A percentile compares a stretch with the other conserved stretches of the same genome.
Evolutionary conservation across 2,329 filamentous ascomycete species (phyloP).

Genomic region (Neoarthrinium moseri): DNA sequence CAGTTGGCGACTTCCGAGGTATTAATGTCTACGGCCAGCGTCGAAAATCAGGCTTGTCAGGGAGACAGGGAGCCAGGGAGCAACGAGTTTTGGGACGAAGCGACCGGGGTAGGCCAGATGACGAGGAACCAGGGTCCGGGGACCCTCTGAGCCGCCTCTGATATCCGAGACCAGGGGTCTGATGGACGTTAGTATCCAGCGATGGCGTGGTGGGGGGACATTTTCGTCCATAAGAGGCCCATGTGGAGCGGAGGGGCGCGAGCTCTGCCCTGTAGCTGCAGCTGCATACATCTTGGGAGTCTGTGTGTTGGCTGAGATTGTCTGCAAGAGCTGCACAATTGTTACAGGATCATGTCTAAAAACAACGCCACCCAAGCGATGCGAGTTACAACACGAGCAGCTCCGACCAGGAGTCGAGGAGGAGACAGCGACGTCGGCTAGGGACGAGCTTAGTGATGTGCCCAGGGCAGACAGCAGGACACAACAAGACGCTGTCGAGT

Average conservation of each 20-base stretch:
- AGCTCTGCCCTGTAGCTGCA: slow-evolving; percentile 18
- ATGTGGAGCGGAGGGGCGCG: slow-evolving; percentile 10
- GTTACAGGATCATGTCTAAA: slow-evolving; percentile 6
- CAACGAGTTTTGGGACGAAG: neutral
- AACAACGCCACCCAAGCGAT: too few relatives aligned
- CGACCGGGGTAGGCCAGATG: slow-evolving; percentile 20
- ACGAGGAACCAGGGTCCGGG: slow-evolving; percentile 23
- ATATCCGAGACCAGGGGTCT: neutral
- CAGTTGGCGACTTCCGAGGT: slow-evolving; percentile 22
- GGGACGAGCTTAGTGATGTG: too few relatives aligned
- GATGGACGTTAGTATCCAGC: neutral
- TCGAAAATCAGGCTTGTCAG: slow-evolving; percentile 16
- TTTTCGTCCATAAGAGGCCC: slow-evolving; percentile 11
- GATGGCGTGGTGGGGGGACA: neutral
- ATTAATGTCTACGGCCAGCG: slow-evolving; percentile 20
- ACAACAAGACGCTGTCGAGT: too few relatives aligned
- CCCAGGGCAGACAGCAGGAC: too few relatives aligned
- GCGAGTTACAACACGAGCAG: neutral
- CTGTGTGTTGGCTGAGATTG: slow-evolving; percentile 23
- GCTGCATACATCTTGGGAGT: slow-evolving; percentile 9
- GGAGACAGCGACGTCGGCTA: too few relatives aligned
- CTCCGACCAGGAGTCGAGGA: neutral
- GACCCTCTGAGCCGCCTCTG: slow-evolving; percentile 12
- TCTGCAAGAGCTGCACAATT: slow-evolving; percentile 11
- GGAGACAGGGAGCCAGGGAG: slow-evolving; percentile 10